Conservation (phyloP, 2,329 filamentous ascomycete species). For the Knoxdaviesia proteae region DNA sequence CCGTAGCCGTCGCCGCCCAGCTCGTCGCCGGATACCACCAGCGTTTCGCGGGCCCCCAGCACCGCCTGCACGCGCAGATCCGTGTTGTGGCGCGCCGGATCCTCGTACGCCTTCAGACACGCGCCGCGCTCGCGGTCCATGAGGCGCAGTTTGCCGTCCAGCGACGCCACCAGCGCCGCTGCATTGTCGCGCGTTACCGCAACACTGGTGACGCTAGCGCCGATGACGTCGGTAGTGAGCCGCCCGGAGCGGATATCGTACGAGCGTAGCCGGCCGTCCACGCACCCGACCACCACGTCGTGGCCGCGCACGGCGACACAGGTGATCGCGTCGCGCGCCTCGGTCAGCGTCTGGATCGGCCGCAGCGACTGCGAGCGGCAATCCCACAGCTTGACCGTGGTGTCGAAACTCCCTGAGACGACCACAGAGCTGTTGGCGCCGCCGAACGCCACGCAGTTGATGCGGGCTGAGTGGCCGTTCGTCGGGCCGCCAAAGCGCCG, state of each 20-base stretch:
- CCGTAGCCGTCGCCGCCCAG: conserved; percentile 13
- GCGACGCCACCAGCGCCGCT: conserved; percentile 49
- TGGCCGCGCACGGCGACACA: conserved; percentile 23
- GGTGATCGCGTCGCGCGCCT: conserved; percentile 51
- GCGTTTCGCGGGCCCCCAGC: conserved; percentile 55
- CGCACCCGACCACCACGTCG: conserved; percentile 53
- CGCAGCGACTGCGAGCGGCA: conserved; percentile 28
- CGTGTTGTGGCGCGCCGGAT: conserved; percentile 37
- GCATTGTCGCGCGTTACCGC: conserved; percentile 50
- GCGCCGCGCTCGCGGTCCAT: conserved; percentile 61
- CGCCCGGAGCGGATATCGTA: conserved; percentile 70
- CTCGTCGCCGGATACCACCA: conserved; percentile 68
- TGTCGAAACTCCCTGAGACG: conserved; percentile 54
- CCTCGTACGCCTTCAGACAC: conserved; percentile 51
- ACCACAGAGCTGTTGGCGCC: conserved; percentile 57
- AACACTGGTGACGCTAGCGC: conserved; percentile 54
- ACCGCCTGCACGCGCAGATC: conserved; percentile 56
- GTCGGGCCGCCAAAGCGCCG: conserved; percentile 46
- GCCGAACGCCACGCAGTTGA: conserved; percentile 64
- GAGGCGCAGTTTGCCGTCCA: conserved; percentile 60
- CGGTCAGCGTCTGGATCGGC: conserved; percentile 51
- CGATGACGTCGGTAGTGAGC: conserved; percentile 49
- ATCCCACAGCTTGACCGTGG: conserved; percentile 61
- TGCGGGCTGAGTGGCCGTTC: conserved; percentile 45
- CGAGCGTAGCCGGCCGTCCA: conserved; percentile 61